Conservation (phyloP, 352 stramenopile genomes). For the Phytophthora aleatoria region DNA sequence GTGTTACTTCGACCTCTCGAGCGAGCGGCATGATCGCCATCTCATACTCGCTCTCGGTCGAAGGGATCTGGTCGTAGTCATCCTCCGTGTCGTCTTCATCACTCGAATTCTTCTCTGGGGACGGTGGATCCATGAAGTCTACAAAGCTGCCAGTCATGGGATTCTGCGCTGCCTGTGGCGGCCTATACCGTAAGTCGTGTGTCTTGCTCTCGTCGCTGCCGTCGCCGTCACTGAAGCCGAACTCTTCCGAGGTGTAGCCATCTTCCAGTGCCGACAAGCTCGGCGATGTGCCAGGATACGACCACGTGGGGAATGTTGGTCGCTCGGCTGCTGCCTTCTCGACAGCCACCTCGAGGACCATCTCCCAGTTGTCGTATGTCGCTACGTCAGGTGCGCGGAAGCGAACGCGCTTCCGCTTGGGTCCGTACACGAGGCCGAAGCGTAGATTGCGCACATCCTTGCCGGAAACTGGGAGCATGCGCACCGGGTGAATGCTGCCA, state of each 20-base stretch:
- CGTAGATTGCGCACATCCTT: slow-evolving; percentile 35
- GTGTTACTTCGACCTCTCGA: slow-evolving; percentile 19
- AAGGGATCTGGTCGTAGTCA: slow-evolving; percentile 9
- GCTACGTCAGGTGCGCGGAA: slow-evolving; percentile 28
- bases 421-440: slow-evolving; percentile 38
- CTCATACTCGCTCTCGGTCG: slow-evolving; percentile 29
- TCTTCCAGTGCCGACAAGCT: slow-evolving; percentile 30
- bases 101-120: slow-evolving; percentile 16
- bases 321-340: slow-evolving; percentile 36
- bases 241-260: slow-evolving; percentile 32
- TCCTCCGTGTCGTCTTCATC: slow-evolving; percentile 13
- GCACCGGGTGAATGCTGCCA: slow-evolving; percentile 22
- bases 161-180: slow-evolving; percentile 1
- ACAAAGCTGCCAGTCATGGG: slow-evolving; percentile 27
- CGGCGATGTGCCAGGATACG: slow-evolving; percentile 16
- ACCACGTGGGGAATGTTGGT: slow-evolving; percentile 30
- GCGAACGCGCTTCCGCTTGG: slow-evolving; percentile 37
- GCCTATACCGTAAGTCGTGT: slow-evolving; percentile 7
- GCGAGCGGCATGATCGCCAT: slow-evolving; percentile 9
- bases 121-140: slow-evolving; percentile 27
- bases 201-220: slow-evolving; percentile 18
- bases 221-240: slow-evolving; percentile 37
- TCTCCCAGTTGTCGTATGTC: slow-evolving; percentile 39
- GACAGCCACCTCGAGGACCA: slow-evolving; percentile 30
- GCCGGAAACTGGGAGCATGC: slow-evolving; percentile 40